phyloP scores from a whole-genome alignment of 805 yeast species.

The Kluyveromyces nonfermentans region DNA sequence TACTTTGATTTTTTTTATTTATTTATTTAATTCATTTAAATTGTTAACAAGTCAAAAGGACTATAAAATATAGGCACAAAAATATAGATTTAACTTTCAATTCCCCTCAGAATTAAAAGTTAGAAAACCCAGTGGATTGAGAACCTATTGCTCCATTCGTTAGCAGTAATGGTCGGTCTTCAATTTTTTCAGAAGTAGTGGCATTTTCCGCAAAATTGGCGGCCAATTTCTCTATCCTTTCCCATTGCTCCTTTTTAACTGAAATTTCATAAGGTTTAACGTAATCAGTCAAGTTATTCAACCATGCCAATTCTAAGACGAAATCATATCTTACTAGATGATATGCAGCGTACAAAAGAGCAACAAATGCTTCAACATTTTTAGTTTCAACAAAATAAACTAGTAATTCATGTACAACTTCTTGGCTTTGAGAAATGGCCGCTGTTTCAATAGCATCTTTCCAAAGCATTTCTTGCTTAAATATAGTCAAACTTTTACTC shows the following conservation, averaged over 20 bases:
- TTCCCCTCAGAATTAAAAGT: conserved; percentile 6
- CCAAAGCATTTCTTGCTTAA: conserved; percentile 92
- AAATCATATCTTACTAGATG: conserved; percentile 70
- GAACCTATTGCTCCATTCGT: conserved; percentile 71
- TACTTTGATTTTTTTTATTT: too few relatives aligned
- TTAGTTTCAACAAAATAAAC: conserved; percentile 94
- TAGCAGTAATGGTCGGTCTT: conserved; percentile 67
- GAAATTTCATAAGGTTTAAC: conserved; percentile 90
- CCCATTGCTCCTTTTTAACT: conserved; percentile 68
- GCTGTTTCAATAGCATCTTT: conserved; percentile 90
- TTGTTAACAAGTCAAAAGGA: too few relatives aligned
- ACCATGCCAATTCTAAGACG: conserved; percentile 86
- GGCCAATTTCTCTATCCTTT: conserved; percentile 52
- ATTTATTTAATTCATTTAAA: too few relatives aligned
- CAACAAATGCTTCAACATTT: conserved; percentile 90
- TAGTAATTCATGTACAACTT: conserved; percentile 81
- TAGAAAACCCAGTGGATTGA: conserved; percentile 50
- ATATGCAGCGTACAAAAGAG: conserved; percentile 79
- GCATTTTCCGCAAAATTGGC: conserved; percentile 62
- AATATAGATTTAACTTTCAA: not conserved
- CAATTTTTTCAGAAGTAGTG: conserved; percentile 44
- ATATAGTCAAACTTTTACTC: conserved; percentile 76
- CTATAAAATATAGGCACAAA: too few relatives aligned
- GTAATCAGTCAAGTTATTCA: conserved; percentile 72
- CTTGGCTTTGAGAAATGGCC: conserved; percentile 63